Evolutionary conservation across 73 alveolate species (phyloP).

Genomic region (Uronychia setigera): DNA sequence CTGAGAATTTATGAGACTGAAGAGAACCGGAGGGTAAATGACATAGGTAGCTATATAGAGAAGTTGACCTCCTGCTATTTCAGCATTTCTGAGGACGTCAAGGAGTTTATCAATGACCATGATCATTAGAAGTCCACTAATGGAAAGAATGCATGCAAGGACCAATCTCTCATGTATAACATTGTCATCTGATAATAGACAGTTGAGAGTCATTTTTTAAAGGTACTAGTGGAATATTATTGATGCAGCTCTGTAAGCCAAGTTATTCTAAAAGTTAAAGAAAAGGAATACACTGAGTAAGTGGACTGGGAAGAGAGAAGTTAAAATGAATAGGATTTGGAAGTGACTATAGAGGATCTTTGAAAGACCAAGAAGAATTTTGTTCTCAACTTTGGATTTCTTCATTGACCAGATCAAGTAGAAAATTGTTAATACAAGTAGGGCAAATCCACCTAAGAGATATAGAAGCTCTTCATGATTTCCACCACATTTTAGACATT

Average conservation of each 20-base stretch:
- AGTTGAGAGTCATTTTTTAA: neutral
- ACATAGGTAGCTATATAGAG: neutral
- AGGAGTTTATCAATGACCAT: neutral
- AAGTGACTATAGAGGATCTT: neutral
- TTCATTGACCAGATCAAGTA: neutral
- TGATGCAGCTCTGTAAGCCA: neutral
- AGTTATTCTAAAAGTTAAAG: neutral
- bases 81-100: neutral
- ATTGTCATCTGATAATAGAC: neutral
- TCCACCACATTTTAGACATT: neutral
- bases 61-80: neutral
- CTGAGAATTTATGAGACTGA: neutral
- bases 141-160: neutral
- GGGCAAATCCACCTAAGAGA: neutral
- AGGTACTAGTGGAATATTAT: neutral
- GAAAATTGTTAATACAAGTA: neutral
- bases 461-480: neutral
- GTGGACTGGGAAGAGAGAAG: neutral
- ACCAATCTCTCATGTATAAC: neutral
- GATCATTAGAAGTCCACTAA: neutral
- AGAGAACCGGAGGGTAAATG: neutral
- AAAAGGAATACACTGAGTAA: neutral
- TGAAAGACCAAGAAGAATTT: neutral
- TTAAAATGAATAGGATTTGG: neutral
- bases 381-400: neutral